Base-by-base conservation (phyloP, 2,329 filamentous ascomycete species). In the Chaetomiaceae sp. region DNA sequence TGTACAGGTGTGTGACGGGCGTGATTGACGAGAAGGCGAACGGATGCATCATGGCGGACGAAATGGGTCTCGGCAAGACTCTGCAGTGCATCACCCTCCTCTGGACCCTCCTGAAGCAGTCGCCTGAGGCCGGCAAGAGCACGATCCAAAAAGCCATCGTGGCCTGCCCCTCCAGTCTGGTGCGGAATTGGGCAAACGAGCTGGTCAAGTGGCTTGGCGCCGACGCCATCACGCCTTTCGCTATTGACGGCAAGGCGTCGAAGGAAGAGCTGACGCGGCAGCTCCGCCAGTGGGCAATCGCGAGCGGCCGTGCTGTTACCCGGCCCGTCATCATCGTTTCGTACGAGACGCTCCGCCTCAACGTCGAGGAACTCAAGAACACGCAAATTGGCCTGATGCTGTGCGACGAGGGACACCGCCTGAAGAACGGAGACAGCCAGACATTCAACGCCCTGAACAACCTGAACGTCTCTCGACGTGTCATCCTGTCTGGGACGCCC, bases 11-110 rank as follows among this genome's bases (percentile, higher is more conserved):
- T 60, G 89, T 93, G 6, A 97, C 91, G 1, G 93, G 93, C n/a
- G 77, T 97, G 75, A 86, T 97, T 46, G 93, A 97, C 58, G 78
- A 85, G 30, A 91, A 91, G 58, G 93, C 93, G 39, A 87, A 96
- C 64, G 93, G 93, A 2, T 98, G 93, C 67, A 98, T 98, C 63
- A 98, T 98, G 93, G 93, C 93, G 43, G 93, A 98, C 64, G 93
- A 96, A 64, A 98, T 98, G 93, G 93, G 93, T 57, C 71, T 98
- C 24, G 93, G 93, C 47, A 98, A 98, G 70, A 98, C 93, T 15
- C 69, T 98, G 35, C 93, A 98, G 71, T 98, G 93, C 66, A 98
- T 98, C 60, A 80, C 93, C 0, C 76, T 98, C 40, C 84, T 98
- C 74, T 98, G 93, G 93, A 98, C 93, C 1, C 69, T 98, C 1